phyloP scores from a whole-genome alignment of 495 filamentous ascomycete genomes.

The Aspergillus steynii region DNA sequence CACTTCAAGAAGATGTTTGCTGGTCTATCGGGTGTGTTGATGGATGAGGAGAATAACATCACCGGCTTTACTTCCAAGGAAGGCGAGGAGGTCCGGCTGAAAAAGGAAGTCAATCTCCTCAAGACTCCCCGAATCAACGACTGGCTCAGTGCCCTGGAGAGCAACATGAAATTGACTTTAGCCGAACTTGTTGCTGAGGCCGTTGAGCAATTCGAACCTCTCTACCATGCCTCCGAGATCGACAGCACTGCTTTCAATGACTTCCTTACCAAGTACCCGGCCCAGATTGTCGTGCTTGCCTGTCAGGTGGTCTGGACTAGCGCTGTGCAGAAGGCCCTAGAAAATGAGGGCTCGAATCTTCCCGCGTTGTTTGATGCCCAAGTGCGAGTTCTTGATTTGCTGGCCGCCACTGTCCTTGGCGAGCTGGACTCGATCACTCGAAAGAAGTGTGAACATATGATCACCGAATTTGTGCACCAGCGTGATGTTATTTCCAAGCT shows the following conservation, averaged over 20 bases:
- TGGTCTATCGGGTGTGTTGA: conserved; percentile 82
- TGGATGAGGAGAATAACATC: conserved; percentile 88
- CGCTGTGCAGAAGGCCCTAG: conserved; percentile 72
- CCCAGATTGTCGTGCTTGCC: conserved; percentile 92
- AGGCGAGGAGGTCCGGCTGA: conserved; percentile 83
- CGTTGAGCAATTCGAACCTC: conserved; percentile 64
- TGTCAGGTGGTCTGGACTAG: conserved; percentile 95
- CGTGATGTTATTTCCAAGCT: conserved; percentile 87
- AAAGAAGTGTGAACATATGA: conserved; percentile 97
- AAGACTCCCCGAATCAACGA: conserved; percentile 97
- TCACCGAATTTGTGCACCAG: conserved; percentile 98
- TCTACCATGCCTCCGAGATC: conserved; percentile 67
- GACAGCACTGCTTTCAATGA: conserved; percentile 66
- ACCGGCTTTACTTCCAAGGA: conserved; percentile 94
- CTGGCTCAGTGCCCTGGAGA: conserved; percentile 89
- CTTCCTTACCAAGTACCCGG: conserved; percentile 80
- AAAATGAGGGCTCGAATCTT: conserved; percentile 66
- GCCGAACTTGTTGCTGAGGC: conserved; percentile 89
- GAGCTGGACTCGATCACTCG: conserved; percentile 83
- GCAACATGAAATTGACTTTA: conserved; percentile 89
- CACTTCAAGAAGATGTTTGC: conserved; percentile 99
- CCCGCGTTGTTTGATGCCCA: conserved; percentile 69
- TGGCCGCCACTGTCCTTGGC: conserved; percentile 86
- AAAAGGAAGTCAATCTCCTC: conserved; percentile 84
- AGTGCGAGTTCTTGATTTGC: conserved; percentile 74